phyloP scores from a whole-genome alignment of 1,139 yeast genomes.

The Nakaseomyces bracarensis region DNA sequence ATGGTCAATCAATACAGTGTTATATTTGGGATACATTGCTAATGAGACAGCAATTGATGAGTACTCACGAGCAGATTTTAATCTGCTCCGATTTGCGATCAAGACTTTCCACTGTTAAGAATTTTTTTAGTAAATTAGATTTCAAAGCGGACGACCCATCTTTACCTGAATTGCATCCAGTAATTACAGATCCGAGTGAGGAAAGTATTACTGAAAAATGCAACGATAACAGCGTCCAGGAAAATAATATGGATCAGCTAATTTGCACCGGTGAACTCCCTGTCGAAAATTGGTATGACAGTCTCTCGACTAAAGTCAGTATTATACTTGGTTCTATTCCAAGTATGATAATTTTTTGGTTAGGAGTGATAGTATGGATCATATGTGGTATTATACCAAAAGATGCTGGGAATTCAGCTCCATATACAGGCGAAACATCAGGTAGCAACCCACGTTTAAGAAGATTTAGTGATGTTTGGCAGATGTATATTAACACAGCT shows the following conservation, averaged over 20 bases:
- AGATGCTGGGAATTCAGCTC: constrained; percentile 23
- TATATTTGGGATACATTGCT: constrained; percentile 36
- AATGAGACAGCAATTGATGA: constrained; percentile 35
- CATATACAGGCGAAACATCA: constrained; percentile 21
- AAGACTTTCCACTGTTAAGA: constrained; percentile 24
- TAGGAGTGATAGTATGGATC: constrained; percentile 34
- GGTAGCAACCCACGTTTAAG: constrained; percentile 20
- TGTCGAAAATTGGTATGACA: constrained; percentile 31
- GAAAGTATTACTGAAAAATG: no score
- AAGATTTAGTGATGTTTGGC: constrained; percentile 34
- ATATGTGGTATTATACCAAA: constrained; percentile 32
- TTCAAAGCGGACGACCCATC: not conserved
- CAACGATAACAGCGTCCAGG: no score
- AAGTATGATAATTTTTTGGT: constrained; percentile 32
- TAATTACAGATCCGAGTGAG: no score
- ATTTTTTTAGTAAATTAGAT: constrained; percentile 13
- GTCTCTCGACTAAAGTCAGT: constrained; percentile 22
- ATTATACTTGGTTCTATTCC: constrained; percentile 30
- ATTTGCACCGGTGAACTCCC: constrained; percentile 16
- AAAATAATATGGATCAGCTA: not conserved
- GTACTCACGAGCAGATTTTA: constrained; percentile 24
- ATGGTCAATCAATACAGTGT: constrained; percentile 36
- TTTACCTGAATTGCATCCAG: constrained; percentile 2
- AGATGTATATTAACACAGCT: constrained; percentile 36
- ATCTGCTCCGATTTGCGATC: constrained; percentile 31